A percentile compares a stretch with the other conserved stretches of the same genome.
Conservation (phyloP, 345 rosid genomes). For the Ceriops zippeliana region DNA sequence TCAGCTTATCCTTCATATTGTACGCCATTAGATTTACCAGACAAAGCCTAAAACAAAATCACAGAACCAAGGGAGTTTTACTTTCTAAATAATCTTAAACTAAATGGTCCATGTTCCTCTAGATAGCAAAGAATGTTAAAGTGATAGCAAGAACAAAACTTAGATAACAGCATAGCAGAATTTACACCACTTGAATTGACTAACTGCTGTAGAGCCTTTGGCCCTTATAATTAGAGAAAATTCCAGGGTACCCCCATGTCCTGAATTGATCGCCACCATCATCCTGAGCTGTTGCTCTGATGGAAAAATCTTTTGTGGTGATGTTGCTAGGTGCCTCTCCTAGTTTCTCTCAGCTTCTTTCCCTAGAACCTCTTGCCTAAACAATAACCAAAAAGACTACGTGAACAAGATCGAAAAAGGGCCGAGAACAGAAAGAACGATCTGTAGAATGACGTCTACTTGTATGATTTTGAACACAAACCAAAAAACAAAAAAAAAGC, state of each 20-base stretch:
- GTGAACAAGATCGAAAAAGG: too few relatives aligned
- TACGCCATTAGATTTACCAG: too few relatives aligned
- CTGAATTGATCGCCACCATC: constrained; percentile 87
- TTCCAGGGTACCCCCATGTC: constrained; percentile 45
- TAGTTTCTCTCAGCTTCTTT: constrained; percentile 44
- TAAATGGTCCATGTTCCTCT: too few relatives aligned
- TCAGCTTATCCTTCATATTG: too few relatives aligned
- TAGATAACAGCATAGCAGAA: not conserved
- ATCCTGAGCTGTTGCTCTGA: constrained; percentile 76
- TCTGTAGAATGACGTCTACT: too few relatives aligned
- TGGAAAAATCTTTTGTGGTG: constrained; percentile 73
- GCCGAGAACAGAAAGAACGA: too few relatives aligned
- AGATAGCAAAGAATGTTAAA: not conserved
- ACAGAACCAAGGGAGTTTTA: too few relatives aligned
- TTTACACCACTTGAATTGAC: constrained; percentile 37
- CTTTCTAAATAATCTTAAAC: too few relatives aligned
- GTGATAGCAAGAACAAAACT: not conserved
- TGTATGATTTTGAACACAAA: too few relatives aligned
- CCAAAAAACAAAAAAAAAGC: too few relatives aligned
- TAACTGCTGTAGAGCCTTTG: constrained; percentile 71
- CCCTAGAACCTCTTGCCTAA: constrained; percentile 67
- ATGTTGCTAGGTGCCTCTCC: constrained; percentile 58
- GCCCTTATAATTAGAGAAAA: constrained; percentile 83
- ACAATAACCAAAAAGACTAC: not conserved
- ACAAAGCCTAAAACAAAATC: too few relatives aligned